Conservation (phyloP, 164 flowering plant species). For the Buxus sempervirens region DNA sequence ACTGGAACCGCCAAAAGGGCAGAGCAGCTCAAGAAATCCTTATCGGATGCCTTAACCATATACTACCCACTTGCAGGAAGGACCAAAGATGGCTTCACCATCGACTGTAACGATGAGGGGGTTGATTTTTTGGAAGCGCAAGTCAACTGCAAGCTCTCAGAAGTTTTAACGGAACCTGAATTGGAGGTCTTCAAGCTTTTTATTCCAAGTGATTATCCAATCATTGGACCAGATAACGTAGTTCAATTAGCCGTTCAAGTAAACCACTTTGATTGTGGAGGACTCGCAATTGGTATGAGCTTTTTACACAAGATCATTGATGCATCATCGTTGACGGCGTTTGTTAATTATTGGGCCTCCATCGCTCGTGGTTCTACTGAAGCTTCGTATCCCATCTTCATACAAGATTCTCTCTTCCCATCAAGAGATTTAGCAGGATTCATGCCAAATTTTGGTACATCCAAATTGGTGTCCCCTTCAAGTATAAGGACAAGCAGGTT, state of each 20-base stretch:
- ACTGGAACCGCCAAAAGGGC: no score
- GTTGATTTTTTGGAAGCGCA: no score
- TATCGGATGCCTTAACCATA: no score
- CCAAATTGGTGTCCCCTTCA: not conserved
- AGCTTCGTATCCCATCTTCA: not conserved
- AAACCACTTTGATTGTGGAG: slow-evolving; percentile 30
- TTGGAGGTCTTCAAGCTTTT: no score
- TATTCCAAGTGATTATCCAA: no score
- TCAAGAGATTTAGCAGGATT: not conserved
- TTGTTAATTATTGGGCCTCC: slow-evolving; percentile 25
- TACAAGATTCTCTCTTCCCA: slow-evolving; percentile 8
- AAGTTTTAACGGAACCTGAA: no score
- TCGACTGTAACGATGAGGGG: no score
- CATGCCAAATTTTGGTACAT: not conserved
- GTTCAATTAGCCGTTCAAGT: slow-evolving; percentile 19
- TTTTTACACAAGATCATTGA: slow-evolving; percentile 25
- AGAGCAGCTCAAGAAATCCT: no score
- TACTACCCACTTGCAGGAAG: no score
- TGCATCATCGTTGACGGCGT: slow-evolving; percentile 6
- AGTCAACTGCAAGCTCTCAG: no score
- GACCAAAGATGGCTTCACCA: no score
- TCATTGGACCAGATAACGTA: not conserved
- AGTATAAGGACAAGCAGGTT: slow-evolving; percentile 36
- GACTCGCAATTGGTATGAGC: slow-evolving; percentile 21
- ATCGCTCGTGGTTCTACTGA: slow-evolving; percentile 2